Base-by-base conservation (phyloP, 805 yeast species). In the Lachancea thermotolerans region DNA sequence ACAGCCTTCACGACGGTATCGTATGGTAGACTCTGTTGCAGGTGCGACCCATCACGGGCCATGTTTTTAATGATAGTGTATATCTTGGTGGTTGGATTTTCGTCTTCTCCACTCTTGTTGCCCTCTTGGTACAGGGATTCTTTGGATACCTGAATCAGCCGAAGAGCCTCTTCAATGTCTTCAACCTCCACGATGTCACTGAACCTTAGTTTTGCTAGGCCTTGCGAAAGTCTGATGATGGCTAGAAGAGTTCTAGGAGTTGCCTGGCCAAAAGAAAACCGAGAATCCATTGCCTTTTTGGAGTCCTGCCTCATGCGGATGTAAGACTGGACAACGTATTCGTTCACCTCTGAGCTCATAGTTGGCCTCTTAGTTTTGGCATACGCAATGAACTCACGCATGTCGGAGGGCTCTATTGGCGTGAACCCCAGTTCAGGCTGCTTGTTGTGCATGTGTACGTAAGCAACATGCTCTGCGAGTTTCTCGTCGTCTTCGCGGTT, bases 171-270 rank as follows among this genome's bases (percentile, higher is more conserved):
- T 59, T 93, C 98, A 35, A 93, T 96, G 65, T 93, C 98, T 47
- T 78, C 85, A 36, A 73, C 68, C 29, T 71, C 73, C 7, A 93
- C 98, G 15, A 60, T 67, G 50, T 82, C 74, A 47, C 82, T 81
- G 62, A 93, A 87, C 59, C 97, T 75, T 47, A 93, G 73, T 57
- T 96, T 77, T 0, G 99, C 98, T 51, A 86, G 73, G 1, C 97
- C 99, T 68, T 91, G 98, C 1, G 99, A 78, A 74, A 93, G 73
- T 69, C 99, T 82, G 54, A 93, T 69, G 41, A 95, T 82, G 55
- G 93, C 98, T 47, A 93, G 73, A 50, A 93, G 73, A 2, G 98
- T 89, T 72, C 99, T 82, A 47, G 98, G 97, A 1, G 99, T 90
- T 16, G 95, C 84, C 66, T 90, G 97, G 39, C 90, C 80, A 62